Percentiles rank a stretch among this genome's conserved stretches.
Conservation (phyloP, 2,329 filamentous ascomycete species). For the Stagonosporopsis tanaceti region DNA sequence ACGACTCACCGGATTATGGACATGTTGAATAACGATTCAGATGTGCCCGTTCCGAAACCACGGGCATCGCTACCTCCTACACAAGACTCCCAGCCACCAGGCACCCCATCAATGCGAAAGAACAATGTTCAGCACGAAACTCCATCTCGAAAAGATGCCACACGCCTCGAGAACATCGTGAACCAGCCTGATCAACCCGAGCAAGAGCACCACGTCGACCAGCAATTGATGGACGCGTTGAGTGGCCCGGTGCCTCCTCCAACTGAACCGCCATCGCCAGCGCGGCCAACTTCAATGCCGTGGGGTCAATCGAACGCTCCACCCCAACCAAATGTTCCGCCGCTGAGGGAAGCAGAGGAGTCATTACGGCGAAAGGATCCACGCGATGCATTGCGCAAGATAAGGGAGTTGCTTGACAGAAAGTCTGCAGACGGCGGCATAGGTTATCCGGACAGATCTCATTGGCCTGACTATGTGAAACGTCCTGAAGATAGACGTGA, state of each 20-base stretch:
- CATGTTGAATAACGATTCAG: conserved; percentile 47
- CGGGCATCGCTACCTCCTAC: conserved; percentile 27
- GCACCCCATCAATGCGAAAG: conserved; percentile 26
- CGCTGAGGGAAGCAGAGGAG: conserved; percentile 33
- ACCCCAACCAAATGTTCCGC: conserved; percentile 18
- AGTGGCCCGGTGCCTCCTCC: conserved; percentile 21
- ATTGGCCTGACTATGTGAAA: conserved; percentile 13
- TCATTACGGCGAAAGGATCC: conserved; percentile 36
- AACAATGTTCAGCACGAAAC: conserved; percentile 26
- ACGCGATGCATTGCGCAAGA: conserved; percentile 35
- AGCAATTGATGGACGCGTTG: conserved; percentile 31
- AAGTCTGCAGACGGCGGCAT: conserved; percentile 35
- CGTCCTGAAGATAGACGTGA: conserved; percentile 31
- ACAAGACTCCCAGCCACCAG: conserved; percentile 25
- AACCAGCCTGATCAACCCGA: conserved; percentile 31
- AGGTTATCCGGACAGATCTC: conserved; percentile 28
- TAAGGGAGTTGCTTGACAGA: conserved; percentile 37
- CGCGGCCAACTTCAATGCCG: conserved; percentile 23
- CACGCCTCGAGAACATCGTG: conserved; percentile 29
- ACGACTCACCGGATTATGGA: conserved; percentile 50
- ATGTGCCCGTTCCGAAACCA: conserved; percentile 35
- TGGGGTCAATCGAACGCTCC: conserved; percentile 26
- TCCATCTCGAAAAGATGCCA: conserved; percentile 27
- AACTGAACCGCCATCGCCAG: conserved; percentile 34
- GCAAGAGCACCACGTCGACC: conserved; percentile 33